Evolutionary conservation across 345 rosid species (phyloP), one percentile per base, ranked within the genome.

Genomic region (Angophora floribunda): DNA sequence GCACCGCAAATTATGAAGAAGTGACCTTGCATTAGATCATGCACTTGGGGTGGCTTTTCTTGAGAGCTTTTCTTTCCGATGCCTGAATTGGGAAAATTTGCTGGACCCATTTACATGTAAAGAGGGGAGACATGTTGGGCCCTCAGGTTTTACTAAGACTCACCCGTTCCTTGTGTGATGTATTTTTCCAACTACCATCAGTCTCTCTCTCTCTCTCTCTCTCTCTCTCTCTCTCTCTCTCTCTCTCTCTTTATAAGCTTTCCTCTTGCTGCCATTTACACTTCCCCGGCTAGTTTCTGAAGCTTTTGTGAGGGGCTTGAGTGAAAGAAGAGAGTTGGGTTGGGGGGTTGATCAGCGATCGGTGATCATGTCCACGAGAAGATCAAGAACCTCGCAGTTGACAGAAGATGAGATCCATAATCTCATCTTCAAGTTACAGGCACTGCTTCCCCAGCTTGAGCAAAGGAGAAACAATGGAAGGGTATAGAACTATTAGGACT

Each of bases 401-500:
- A 88, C 88, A 26, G 88, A 88, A 51, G 90, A 87, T 30, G 88
- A 91, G 87, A 85, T 89, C 32, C 24, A 84, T 63, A 55, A 86
- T 79, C 87, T 91, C 87, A 87, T 91, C 53, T 63, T 63, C 52
- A 90, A 82, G 89, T 87, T 91, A n/a, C 91, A 87, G 86, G 87
- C 88, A 14, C 86, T 91, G 67, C 86, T 91, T 16, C 91, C 91
- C 17, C 90, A 85, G 84, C 89, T 89, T 85, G 85, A 86, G 52
- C 90, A 52, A 57, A 89, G 87, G 28, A 63, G 89, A 79, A 87
- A 63, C 84, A 82, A 87, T 51, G 59, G 45, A 88, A 87, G 80
- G 92, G 92, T 91, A 91, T 22, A 85, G 21, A 28, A 44, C 16
- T 9, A 85, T 6, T 85, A 61, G 63, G 50, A 53, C 53, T 63